Evolutionary conservation across 208 protist species (phyloP), one percentile per base, ranked within the genome.

Genomic region (Crithidia sp.): DNA sequence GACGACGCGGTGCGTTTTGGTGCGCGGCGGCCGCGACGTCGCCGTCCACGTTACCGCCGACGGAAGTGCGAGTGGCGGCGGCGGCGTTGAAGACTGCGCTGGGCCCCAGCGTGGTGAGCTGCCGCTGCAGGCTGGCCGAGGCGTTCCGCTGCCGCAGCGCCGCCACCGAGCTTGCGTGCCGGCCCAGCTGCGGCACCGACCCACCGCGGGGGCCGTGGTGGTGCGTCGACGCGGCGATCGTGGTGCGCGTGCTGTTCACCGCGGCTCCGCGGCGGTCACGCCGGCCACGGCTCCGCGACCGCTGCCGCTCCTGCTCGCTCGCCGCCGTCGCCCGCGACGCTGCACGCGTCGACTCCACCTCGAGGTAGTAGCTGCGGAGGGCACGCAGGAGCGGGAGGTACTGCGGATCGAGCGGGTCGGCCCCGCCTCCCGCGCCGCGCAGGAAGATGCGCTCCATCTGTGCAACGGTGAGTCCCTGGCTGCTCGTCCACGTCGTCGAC

Each of bases 371-470:
- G 55, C 52, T 74, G 7, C 68, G 78, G 37, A 95, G 80, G 41
- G 84, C 64, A 9, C 67, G 57, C 36, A 95, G 73, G 6, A 95
- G 69, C 12, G 84, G 70, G n/a, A 67, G 66, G 77, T 88, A 86
- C 61, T 90, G 66, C 10, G 91, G 91, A 74, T 95, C 84, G 7
- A 91, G 71, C 9, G 88, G 91, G 59, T 95, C 91, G 2, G 83
- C 82, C 13, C 74, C 80, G 14, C 13, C 39, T 4, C 57, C 49
- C 5, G 44, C 40, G 47, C 53, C 77, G 17, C 69, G 40, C 5
- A 95, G 74, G 74, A 95, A 93, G 10, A 92, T 49, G 2, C 72
- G 17, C 68, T 95, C 91, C 44, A 93, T 84, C 76, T 89, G 81
- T 28, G 85, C 67, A 0, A 88, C 37, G 6, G 80, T 85, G 60